phyloP scores from a whole-genome alignment of 2,329 filamentous ascomycete genomes.

The Venturia aucupariae region DNA sequence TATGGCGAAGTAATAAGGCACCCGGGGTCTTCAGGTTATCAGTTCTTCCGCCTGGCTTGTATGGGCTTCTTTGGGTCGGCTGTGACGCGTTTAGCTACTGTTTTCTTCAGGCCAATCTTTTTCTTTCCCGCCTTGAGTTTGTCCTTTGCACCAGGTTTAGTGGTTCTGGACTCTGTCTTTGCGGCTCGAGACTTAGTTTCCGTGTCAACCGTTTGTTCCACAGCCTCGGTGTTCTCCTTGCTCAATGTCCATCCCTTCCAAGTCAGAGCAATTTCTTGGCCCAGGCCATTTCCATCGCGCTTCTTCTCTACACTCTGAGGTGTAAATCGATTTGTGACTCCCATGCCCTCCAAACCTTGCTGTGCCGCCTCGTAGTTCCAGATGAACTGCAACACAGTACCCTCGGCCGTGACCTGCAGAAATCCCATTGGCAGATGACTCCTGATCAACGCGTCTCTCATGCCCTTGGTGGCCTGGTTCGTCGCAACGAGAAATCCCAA shows the following conservation, averaged over 20 bases:
- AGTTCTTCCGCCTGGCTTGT: neutral
- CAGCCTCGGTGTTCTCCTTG: neutral
- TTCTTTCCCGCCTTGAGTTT: neutral
- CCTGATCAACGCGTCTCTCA: constrained; percentile 60
- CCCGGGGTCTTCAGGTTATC: too few species aligned
- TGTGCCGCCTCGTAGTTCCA: constrained; percentile 61
- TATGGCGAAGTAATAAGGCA: too few species aligned
- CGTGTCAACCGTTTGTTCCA: neutral
- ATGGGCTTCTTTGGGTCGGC: neutral
- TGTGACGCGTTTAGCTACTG: neutral
- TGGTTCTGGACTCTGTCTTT: neutral
- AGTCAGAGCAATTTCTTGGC: constrained; percentile 11
- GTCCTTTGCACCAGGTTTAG: neutral
- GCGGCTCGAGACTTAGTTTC: neutral
- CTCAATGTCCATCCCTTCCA: constrained; percentile 11
- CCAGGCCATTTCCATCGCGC: neutral
- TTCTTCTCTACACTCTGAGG: neutral
- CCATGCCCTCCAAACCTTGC: constrained; percentile 50
- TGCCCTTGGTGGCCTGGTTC: constrained; percentile 65
- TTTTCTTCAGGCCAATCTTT: neutral
- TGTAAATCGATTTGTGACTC: constrained; percentile 26
- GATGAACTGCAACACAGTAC: constrained; percentile 55
- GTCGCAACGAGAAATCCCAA: constrained; percentile 64
- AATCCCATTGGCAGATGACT: constrained; percentile 66
- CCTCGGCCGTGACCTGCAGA: constrained; percentile 50